A percentile compares a stretch with the other conserved stretches of the same genome.
Evolutionary conservation across 2,329 filamentous ascomycete species (phyloP).

Genomic region (Clarireedia hainanense): DNA sequence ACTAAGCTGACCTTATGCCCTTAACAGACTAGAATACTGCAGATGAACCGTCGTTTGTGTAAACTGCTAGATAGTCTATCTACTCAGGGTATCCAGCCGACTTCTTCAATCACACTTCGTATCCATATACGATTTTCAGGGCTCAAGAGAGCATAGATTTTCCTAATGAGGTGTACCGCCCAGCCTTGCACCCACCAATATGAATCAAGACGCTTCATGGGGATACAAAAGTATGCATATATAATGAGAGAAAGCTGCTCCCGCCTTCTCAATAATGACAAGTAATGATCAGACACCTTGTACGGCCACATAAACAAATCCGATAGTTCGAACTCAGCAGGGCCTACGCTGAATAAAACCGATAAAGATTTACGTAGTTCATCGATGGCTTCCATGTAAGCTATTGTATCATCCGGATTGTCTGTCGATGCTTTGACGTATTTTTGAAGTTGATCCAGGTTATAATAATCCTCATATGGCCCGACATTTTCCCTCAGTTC

Average conservation of each 20-base stretch:
- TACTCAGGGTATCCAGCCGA: constrained; percentile 23
- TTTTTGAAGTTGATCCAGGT: constrained; percentile 18
- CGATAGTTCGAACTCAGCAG: constrained; percentile 27
- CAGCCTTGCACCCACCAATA: constrained; percentile 34
- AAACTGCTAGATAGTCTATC: background rate
- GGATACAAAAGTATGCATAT: constrained; percentile 31
- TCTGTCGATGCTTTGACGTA: constrained; percentile 15
- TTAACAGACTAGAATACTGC: background rate
- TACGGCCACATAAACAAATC: constrained; percentile 37
- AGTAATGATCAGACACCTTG: constrained; percentile 30
- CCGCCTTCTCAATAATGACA: constrained; percentile 30
- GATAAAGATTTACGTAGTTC: constrained; percentile 30
- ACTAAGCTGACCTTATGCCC: too few species aligned
- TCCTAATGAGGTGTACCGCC: constrained; percentile 29
- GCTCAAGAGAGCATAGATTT: constrained; percentile 30
- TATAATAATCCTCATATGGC: constrained; percentile 5
- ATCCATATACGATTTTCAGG: constrained; percentile 33
- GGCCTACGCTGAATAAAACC: constrained; percentile 15
- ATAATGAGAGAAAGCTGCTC: constrained; percentile 31
- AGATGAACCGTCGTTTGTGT: background rate
- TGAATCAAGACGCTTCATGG: constrained; percentile 29
- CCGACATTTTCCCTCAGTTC: constrained; percentile 15
- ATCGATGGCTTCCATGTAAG: constrained; percentile 29
- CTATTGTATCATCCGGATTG: constrained; percentile 17
- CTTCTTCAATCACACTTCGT: constrained; percentile 28